Conservation (phyloP, 495 filamentous ascomycete genomes). For the Penicillium paradoxum region DNA sequence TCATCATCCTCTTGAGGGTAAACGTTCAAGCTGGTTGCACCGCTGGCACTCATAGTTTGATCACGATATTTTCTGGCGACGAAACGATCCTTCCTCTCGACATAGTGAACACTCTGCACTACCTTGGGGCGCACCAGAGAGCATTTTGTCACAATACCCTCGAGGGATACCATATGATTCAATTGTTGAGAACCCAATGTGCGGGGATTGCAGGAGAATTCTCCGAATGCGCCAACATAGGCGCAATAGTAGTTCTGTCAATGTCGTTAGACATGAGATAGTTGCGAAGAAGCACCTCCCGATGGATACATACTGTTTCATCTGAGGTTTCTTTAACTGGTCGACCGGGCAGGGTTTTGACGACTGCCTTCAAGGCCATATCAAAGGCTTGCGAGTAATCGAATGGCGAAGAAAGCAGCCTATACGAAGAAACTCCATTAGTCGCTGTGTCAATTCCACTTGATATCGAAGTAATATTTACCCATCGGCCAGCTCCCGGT, state of each 20-base stretch:
- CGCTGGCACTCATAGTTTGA: constrained; percentile 92
- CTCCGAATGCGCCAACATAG: constrained; percentile 89
- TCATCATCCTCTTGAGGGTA: constrained; percentile 95
- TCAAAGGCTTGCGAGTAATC: constrained; percentile 86
- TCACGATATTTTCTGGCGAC: constrained; percentile 83
- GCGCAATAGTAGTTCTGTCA: constrained; percentile 85
- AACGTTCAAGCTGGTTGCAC: constrained; percentile 77
- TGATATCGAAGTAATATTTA: constrained; percentile 19
- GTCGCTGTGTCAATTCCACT: not conserved
- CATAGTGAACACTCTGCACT: constrained; percentile 95
- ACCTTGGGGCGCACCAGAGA: constrained; percentile 94
- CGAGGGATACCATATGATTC: constrained; percentile 94
- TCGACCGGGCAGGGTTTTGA: constrained; percentile 68
- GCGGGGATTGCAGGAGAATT: constrained; percentile 89
- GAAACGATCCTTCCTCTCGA: constrained; percentile 77
- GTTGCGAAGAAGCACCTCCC: not conserved
- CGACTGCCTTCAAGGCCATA: constrained; percentile 78
- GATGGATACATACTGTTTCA: constrained; percentile 48
- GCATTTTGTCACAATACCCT: constrained; percentile 96
- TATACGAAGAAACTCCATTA: constrained; percentile 13
- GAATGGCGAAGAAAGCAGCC: constrained; percentile 78
- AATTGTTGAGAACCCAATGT: constrained; percentile 83
- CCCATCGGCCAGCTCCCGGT: constrained; percentile 82
- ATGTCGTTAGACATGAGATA: constrained; percentile 10
- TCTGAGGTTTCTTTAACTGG: constrained; percentile 54